Percentiles rank a stretch among this genome's conserved stretches.
Conservation (phyloP, 805 yeast genomes). For the Wickerhamiella brachini region DNA sequence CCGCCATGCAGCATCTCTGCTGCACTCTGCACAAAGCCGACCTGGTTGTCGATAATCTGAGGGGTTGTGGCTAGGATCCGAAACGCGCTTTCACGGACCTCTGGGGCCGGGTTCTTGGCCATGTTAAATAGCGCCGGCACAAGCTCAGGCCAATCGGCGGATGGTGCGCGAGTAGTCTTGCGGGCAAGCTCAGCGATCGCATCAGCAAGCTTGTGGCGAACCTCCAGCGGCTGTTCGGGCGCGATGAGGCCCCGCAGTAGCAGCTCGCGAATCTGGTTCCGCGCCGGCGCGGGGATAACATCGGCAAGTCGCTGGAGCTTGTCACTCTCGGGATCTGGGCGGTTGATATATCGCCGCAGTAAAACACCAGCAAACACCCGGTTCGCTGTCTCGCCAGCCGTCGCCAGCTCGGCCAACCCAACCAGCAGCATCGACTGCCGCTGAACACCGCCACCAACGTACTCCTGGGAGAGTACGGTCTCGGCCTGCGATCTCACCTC, state of each 20-base stretch:
- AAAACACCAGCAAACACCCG: conserved; percentile 72
- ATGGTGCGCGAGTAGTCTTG: conserved; percentile 8
- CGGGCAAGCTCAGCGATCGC: conserved; percentile 87
- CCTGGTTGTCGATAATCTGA: conserved; percentile 41
- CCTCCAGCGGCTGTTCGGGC: conserved; percentile 52
- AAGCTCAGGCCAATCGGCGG: conserved; percentile 58
- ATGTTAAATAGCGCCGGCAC: conserved; percentile 64
- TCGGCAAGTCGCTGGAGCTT: conserved; percentile 73
- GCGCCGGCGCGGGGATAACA: conserved; percentile 42
- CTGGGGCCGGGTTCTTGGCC: conserved; percentile 38
- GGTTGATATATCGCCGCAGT: conserved; percentile 67
- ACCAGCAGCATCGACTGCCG: conserved; percentile 58
- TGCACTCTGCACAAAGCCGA: conserved; percentile 35
- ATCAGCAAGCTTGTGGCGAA: conserved; percentile 86
- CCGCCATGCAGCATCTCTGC: conserved; percentile 67
- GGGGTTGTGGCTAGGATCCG: conserved; percentile 82
- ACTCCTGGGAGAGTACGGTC: conserved; percentile 50
- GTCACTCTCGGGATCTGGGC: conserved; percentile 53
- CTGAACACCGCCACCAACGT: conserved; percentile 43
- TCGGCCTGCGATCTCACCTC: conserved; percentile 67
- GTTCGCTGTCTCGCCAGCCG: conserved; percentile 40
- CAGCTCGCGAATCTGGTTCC: conserved; percentile 46
- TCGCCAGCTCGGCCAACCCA: conserved; percentile 71
- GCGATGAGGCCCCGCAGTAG: conserved; percentile 58
- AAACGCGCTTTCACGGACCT: conserved; percentile 79